These are phyloP conservation scores for Panus rudis DNA, from an alignment of 768 basidiomycete species.

Conservation along the genomic window DNA sequence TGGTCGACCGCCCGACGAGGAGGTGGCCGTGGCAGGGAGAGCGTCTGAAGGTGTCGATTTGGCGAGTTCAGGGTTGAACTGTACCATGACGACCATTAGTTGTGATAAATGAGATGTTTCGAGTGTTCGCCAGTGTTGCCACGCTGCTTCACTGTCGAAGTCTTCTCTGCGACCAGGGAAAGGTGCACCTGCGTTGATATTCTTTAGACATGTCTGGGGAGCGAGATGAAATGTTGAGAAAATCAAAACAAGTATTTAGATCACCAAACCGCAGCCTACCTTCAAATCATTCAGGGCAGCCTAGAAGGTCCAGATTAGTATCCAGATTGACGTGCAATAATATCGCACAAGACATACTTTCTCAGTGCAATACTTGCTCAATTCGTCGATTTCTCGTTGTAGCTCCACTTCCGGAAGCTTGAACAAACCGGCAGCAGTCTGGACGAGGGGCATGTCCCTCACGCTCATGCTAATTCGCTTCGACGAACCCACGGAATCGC, in stretches of 20 bases:
- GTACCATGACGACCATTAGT: conserved; percentile 80
- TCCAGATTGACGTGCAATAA: conserved; percentile 1
- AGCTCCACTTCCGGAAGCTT: conserved; percentile 62
- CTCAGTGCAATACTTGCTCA: conserved; percentile 63
- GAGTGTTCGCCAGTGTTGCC: conserved; percentile 72
- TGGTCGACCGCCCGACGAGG: conserved; percentile 40
- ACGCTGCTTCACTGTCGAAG: conserved; percentile 77
- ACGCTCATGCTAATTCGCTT: conserved; percentile 39
- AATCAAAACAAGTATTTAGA: conserved; percentile 1
- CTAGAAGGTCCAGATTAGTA: conserved; percentile 29
- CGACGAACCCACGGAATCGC: conserved; percentile 39
- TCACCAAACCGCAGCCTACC: conserved; percentile 32
- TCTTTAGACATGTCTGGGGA: conserved; percentile 81
- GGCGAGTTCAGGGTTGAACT: conserved; percentile 80
- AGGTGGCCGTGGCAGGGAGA: conserved; percentile 19
- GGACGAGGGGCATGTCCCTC: conserved; percentile 74
- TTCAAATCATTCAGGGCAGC: conserved; percentile 86
- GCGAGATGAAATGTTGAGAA: background rate
- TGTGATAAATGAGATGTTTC: conserved; percentile 85
- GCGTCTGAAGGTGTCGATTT: conserved; percentile 64
- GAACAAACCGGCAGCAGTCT: conserved; percentile 64
- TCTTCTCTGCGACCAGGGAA: conserved; percentile 87
- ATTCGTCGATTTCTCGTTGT: conserved; percentile 65
- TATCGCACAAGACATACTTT: conserved; percentile 42
- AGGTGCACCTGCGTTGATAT: conserved; percentile 73